phyloP scores from a whole-genome alignment of 2,329 filamentous ascomycete species.

The Fusarium temperatum region DNA sequence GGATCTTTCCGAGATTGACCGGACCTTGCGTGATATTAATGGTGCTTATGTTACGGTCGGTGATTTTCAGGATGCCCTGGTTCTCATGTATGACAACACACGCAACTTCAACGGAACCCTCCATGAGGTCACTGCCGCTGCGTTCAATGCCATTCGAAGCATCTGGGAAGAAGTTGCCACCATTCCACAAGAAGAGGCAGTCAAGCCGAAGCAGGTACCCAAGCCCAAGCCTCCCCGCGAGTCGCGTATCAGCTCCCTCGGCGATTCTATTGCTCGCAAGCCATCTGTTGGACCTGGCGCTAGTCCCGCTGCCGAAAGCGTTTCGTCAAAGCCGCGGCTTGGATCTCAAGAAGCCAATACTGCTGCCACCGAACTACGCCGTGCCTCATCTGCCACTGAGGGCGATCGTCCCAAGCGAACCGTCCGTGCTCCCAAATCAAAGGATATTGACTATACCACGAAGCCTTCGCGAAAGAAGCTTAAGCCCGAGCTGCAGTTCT shows the following conservation, averaged over 20 bases:
- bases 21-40: slow-evolving; percentile 74
- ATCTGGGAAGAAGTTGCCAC: slow-evolving; percentile 58
- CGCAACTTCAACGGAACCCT: slow-evolving; percentile 81
- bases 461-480: slow-evolving; percentile 86
- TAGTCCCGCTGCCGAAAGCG: slow-evolving; percentile 42
- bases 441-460: slow-evolving; percentile 87
- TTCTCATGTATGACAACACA: slow-evolving; percentile 82
- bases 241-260: slow-evolving; percentile 41
- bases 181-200: slow-evolving; percentile 62
- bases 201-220: slow-evolving; percentile 62
- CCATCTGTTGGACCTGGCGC: slow-evolving; percentile 44
- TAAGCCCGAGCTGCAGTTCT: slow-evolving; percentile 89
- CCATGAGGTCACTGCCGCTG: slow-evolving; percentile 74
- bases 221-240: slow-evolving; percentile 51
- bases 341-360: slow-evolving; percentile 28
- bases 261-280: slow-evolving; percentile 41
- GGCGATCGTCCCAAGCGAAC: slow-evolving; percentile 88
- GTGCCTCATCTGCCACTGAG: slow-evolving; percentile 81
- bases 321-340: slow-evolving; percentile 28
- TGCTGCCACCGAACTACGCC: slow-evolving; percentile 58
- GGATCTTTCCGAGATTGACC: slow-evolving; percentile 85
- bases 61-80: slow-evolving; percentile 77
- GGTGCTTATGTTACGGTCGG: slow-evolving; percentile 71
- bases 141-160: slow-evolving; percentile 64
- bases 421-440: slow-evolving; percentile 89